phyloP scores from a whole-genome alignment of 352 stramenopile species.

The Phytophthora constricta region DNA sequence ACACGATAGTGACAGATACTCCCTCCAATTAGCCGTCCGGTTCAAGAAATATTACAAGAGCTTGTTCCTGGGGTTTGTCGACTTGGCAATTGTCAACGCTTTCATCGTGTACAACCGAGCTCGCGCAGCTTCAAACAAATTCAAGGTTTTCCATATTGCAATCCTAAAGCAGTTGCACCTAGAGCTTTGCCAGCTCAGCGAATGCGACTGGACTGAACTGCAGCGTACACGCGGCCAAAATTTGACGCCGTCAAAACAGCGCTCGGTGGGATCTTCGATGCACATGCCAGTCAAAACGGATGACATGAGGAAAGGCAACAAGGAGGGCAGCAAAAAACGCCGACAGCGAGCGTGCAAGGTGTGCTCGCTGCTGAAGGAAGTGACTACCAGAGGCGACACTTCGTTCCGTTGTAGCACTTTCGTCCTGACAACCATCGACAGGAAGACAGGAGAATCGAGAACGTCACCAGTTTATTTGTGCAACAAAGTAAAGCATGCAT shows the following conservation, averaged over 20 bases:
- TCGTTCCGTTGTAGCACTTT: constrained; percentile 1
- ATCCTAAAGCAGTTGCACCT: constrained; percentile 12
- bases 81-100: constrained; percentile 10
- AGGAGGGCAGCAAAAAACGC: neutral
- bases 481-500: too few species aligned
- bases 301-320: neutral
- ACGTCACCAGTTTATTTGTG: too few species aligned
- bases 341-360: constrained; percentile 10
- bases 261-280: neutral
- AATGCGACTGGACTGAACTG: neutral
- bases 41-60: constrained; percentile 24
- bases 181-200: constrained; percentile 6
- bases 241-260: constrained; percentile 5
- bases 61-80: constrained; percentile 13
- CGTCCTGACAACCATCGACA: neutral
- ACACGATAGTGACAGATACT: constrained; percentile 5
- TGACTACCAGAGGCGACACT: neutral
- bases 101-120: constrained; percentile 15
- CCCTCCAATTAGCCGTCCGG: neutral
- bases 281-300: constrained; percentile 2
- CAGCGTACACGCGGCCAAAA: neutral
- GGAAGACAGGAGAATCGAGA: too few species aligned
- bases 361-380: constrained; percentile 7
- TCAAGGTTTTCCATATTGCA: constrained; percentile 1
- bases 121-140: neutral